Base-by-base conservation (phyloP, 257 asterid genomes). In the Lycium barbarum region DNA sequence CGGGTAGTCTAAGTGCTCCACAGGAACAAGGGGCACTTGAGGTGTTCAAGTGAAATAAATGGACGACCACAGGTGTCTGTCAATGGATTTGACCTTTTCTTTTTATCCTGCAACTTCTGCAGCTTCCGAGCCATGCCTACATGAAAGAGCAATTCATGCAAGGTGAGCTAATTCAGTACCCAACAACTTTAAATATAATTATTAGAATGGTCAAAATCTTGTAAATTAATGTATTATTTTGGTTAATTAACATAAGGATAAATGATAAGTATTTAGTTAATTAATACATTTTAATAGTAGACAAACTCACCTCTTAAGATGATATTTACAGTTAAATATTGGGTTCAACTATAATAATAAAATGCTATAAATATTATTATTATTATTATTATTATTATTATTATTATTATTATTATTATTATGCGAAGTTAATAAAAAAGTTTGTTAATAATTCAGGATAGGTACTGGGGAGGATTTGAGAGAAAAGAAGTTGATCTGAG, bases 91-190 rank as follows among this genome's bases (percentile, higher is more conserved):
- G 33, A 1, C 33, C 9, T 49, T 1, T 49, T 35, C 9, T 55
- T 14, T 26, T 2, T 79, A 7, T 13, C 1, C 0, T 57, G 15
- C 9, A 68, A 47, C n/a, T 14, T n/a, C 13, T 74, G 71, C 85
- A 88, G 91, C 79, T 82, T 33, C 55, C 86, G 6, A 82, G 82
- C 86, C 85, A 84, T 38, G 85, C 91, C n/a, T 84, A 86, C 80
- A 26, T 83, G 72, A 26, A 86, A 86, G 85, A 78, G 76, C 22
- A 83, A 72, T 55, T n/a, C 86, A 53, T 67, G 57, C 80, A 84
- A 84, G 85, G 88, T 86, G 54, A 76, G 82, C 47, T 51, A 51
- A 22, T 74, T 20, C 65, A 58, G 9, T 15, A 57, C 63, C 22
- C 62, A 45, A 73, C 59, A 45, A 73, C 9, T 73, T 47, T 47